Evolutionary conservation across 2,329 filamentous ascomycete species (phyloP), one percentile per base, ranked within the genome.

Genomic region (Cordyceps tenuipes): DNA sequence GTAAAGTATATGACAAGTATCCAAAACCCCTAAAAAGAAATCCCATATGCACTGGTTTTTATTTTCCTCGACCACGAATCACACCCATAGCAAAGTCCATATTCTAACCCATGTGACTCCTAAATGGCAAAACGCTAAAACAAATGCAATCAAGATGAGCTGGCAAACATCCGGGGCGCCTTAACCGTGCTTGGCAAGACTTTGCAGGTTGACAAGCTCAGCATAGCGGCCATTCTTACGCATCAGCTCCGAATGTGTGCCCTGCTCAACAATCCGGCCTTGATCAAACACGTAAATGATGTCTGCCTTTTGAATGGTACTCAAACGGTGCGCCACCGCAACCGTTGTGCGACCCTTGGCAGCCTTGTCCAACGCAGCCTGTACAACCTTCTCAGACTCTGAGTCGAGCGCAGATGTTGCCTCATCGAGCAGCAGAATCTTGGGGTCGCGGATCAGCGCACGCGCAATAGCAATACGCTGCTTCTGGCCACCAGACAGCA

Each of bases 231-330:
- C 88, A 64, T 85, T 84, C 69, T 79, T 81, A 65, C 78, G 80
- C 81, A 89, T 85, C 67, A 93, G 71, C 69, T 91, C 88, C 0
- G 76, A 68, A 70, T 97, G 93, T 9, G 85, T 91, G 5, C 93
- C 93, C 65, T 83, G 82, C 77, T 97, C 93, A 1, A 95, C 89
- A 48, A 97, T 84, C 62, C 84, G 82, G 8, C 93, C 94, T 67
- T 90, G 86, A 72, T 97, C 92, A 70, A 97, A 94, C n/a, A 97
- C 93, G 65, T 95, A 97, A 67, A 97, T 97, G 53, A 93, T 77
- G 70, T 97, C 93, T 0, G 93, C 93, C 71, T 94, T 92, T 71
- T 96, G 91, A 62, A 97, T 97, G 0, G 94, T 97, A 68, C 86
- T 91, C 6, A 99, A 77, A 26, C 94, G 82, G 74, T 99, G 93